Percentiles rank a stretch among this genome's conserved stretches.
Conservation (phyloP, 495 filamentous ascomycete genomes). For the Penicillium pulvis region DNA sequence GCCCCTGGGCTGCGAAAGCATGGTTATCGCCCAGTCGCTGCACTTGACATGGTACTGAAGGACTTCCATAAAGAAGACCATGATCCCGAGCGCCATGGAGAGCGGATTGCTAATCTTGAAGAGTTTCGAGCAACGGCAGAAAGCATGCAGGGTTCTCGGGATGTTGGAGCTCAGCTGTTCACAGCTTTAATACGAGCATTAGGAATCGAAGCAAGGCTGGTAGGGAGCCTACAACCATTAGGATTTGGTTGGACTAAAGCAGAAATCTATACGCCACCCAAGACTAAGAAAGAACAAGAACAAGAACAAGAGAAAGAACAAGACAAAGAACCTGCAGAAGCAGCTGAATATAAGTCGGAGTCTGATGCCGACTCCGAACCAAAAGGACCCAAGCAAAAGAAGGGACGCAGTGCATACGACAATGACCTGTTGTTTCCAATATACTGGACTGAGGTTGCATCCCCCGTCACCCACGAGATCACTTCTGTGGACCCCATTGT, state of each 20-base stretch:
- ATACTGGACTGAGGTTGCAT: conserved; percentile 93
- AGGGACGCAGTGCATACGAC: conserved; percentile 49
- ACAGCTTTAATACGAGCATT: conserved; percentile 84
- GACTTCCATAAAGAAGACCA: conserved; percentile 63
- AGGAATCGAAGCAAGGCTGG: conserved; percentile 75
- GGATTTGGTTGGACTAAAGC: conserved; percentile 90
- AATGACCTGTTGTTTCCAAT: conserved; percentile 76
- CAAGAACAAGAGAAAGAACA: conserved; percentile 17
- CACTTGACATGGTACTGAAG: conserved; percentile 64
- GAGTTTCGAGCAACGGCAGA: conserved; percentile 71
- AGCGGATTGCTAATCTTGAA: conserved; percentile 64
- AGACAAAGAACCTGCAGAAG: conserved; percentile 12
- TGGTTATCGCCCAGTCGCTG: conserved; percentile 75
- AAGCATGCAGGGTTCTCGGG: conserved; percentile 77
- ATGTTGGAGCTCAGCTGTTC: conserved; percentile 88
- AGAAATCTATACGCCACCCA: conserved; percentile 58
- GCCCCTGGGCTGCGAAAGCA: conserved; percentile 83
- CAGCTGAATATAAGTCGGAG: conserved; percentile 1
- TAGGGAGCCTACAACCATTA: conserved; percentile 81
- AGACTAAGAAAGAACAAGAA: conserved; percentile 39
- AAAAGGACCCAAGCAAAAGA: conserved; percentile 16
- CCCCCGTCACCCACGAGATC: conserved; percentile 73
- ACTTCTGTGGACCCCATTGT: conserved; percentile 78
- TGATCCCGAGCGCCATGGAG: conserved; percentile 68
- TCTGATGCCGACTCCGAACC: conserved; percentile 14